Evolutionary conservation across 2,329 filamentous ascomycete species (phyloP).

Genomic region (Aspergillus neotritici): DNA sequence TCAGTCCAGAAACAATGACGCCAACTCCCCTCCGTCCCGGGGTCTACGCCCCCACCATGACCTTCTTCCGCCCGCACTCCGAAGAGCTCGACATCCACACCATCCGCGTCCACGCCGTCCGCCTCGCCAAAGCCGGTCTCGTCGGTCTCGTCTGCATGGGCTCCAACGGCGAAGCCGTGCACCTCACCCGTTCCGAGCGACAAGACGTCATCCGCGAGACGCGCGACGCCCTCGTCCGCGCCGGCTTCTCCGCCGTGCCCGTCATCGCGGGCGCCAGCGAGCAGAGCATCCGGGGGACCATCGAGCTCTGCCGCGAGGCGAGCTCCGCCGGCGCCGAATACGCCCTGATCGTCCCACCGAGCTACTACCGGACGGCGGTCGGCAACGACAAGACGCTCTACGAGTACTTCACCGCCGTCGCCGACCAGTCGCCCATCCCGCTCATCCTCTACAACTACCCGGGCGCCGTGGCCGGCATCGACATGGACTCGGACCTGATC

Average conservation of each 20-base stretch:
- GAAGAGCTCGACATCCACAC: constrained; percentile 77
- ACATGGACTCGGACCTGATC: constrained; percentile 83
- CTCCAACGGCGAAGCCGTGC: constrained; percentile 83
- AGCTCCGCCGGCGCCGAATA: constrained; percentile 70
- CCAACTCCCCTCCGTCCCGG: constrained; percentile 65
- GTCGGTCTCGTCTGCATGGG: constrained; percentile 81
- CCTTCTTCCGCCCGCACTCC: constrained; percentile 77
- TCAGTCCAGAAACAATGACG: constrained; percentile 22
- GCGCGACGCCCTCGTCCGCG: constrained; percentile 73
- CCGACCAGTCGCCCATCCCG: constrained; percentile 69
- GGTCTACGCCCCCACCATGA: constrained; percentile 86
- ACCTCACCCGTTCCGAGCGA: constrained; percentile 75
- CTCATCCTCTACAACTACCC: constrained; percentile 88
- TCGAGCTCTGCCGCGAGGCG: constrained; percentile 65
- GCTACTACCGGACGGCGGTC: constrained; percentile 74
- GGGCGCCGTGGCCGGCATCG: constrained; percentile 76
- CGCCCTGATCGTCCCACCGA: constrained; percentile 70
- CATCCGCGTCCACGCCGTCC: constrained; percentile 74
- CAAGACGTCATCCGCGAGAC: constrained; percentile 68
- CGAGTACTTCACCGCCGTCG: constrained; percentile 69
- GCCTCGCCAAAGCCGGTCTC: constrained; percentile 70
- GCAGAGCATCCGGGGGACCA: constrained; percentile 73
- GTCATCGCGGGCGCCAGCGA: constrained; percentile 79
- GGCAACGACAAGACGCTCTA: constrained; percentile 64
- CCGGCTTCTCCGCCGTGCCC: constrained; percentile 68